phyloP scores from a whole-genome alignment of 1,284 basidiomycete genomes.

The Ganoderma sinense region DNA sequence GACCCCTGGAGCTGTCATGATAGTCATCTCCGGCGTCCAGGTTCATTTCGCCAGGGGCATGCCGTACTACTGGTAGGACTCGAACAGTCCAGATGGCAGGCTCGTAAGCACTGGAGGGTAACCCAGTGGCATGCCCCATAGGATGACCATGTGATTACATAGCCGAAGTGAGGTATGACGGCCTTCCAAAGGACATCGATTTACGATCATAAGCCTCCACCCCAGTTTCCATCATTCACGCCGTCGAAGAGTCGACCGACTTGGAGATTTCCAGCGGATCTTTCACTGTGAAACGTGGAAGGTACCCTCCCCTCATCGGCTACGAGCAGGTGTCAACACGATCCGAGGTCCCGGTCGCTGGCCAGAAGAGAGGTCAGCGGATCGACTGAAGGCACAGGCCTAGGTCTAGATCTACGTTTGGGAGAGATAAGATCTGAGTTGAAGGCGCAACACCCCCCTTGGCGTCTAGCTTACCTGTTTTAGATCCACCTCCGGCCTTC shows the following conservation, averaged over 20 bases:
- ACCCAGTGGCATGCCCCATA: too few relatives aligned
- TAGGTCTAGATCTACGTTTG: background rate
- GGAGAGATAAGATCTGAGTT: background rate
- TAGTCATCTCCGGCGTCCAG: background rate
- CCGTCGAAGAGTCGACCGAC: too few relatives aligned
- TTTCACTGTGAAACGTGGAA: background rate
- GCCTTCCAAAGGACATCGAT: too few relatives aligned
- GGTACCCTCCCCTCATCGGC: background rate
- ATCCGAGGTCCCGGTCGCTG: background rate
- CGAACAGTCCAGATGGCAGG: background rate
- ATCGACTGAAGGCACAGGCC: background rate
- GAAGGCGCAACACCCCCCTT: background rate
- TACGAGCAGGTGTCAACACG: background rate
- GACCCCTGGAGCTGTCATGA: background rate
- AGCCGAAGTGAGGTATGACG: too few relatives aligned
- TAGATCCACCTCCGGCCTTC: background rate
- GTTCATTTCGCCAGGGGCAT: background rate
- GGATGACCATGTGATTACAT: too few relatives aligned
- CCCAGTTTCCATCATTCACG: too few relatives aligned
- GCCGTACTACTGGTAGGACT: background rate
- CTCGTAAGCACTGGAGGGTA: too few relatives aligned
- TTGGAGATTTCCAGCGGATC: too few relatives aligned
- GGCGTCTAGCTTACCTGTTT: constrained; percentile 1
- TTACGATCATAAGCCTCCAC: too few relatives aligned
- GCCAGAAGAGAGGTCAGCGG: background rate